phyloP scores from a whole-genome alignment of 2,329 filamentous ascomycete genomes.

The Aspergillus sp. region DNA sequence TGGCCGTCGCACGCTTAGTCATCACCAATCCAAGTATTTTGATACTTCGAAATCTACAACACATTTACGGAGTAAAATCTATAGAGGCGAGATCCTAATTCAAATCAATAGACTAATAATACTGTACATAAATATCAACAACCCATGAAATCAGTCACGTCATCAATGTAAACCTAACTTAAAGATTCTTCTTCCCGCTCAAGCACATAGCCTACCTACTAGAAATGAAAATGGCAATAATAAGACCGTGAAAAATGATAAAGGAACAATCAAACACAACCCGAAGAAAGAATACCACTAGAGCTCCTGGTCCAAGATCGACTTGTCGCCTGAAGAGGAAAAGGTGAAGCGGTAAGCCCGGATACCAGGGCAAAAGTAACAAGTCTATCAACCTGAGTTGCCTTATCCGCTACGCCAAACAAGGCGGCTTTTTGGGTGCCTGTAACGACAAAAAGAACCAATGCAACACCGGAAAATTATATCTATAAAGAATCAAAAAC shows the following conservation, averaged over 20 bases:
- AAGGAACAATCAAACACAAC: constrained; percentile 14
- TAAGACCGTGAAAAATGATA: constrained; percentile 10
- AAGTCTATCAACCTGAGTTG: constrained; percentile 32
- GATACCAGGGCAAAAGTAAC: constrained; percentile 22
- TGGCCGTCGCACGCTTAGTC: neutral
- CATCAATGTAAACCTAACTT: constrained; percentile 9
- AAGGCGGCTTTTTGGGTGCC: constrained; percentile 20
- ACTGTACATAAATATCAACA: constrained; percentile 15
- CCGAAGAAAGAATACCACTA: constrained; percentile 10
- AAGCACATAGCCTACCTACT: constrained; percentile 27
- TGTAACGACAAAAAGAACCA: constrained; percentile 14
- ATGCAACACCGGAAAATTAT: constrained; percentile 19
- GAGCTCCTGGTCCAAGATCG: constrained; percentile 13
- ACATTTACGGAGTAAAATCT: neutral
- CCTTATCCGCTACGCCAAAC: constrained; percentile 28
- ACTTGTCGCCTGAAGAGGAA: constrained; percentile 9
- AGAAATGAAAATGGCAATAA: constrained; percentile 14
- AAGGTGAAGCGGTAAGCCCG: constrained; percentile 10
- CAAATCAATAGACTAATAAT: constrained; percentile 9
- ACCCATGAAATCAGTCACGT: constrained; percentile 12
- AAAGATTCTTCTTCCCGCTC: constrained; percentile 30
- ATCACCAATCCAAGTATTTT: neutral
- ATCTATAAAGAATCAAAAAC: constrained; percentile 18
- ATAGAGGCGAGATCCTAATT: constrained; percentile 13
- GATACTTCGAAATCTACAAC: neutral